A percentile compares a stretch with the other conserved stretches of the same genome.
phyloP scores from a whole-genome alignment of 257 asterid species.

The Forsythia viridissima region DNA sequence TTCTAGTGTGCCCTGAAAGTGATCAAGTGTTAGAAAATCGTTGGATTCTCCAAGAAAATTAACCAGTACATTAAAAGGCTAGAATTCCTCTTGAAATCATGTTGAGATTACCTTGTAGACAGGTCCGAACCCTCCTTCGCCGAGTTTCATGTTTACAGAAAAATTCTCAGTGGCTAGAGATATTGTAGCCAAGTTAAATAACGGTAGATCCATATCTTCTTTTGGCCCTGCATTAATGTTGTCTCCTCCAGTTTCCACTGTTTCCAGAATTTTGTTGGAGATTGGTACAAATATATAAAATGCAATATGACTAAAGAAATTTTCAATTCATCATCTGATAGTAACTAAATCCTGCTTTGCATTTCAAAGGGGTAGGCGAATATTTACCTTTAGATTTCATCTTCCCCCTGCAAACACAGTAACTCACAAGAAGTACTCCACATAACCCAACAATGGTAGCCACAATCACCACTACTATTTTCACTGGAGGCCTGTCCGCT shows the following conservation, averaged over 20 bases:
- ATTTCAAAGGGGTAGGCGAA: background rate
- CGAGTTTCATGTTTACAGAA: constrained; percentile 36
- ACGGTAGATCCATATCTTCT: constrained; percentile 43
- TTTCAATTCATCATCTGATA: background rate
- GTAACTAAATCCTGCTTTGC: too few relatives aligned
- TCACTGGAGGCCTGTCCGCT: constrained; percentile 20
- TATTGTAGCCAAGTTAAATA: constrained; percentile 36
- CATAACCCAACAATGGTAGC: constrained; percentile 22
- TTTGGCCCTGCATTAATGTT: constrained; percentile 11
- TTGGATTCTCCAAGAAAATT: background rate
- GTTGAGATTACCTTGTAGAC: constrained; percentile 44
- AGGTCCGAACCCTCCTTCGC: constrained; percentile 58
- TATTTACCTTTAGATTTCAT: constrained; percentile 26
- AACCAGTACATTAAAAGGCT: background rate
- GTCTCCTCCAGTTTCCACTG: constrained; percentile 23
- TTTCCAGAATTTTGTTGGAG: background rate
- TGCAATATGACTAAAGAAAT: background rate
- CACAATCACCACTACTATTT: constrained; percentile 15
- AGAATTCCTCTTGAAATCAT: background rate
- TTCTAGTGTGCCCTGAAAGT: constrained; percentile 40
- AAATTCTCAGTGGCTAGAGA: constrained; percentile 42
- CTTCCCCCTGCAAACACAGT: constrained; percentile 26
- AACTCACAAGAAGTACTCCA: constrained; percentile 28
- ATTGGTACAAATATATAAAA: background rate
- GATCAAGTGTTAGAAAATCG: background rate